These are phyloP conservation scores for Cyberlindnera veronae DNA, from an alignment of 805 yeast genomes.

Conservation along the genomic window DNA sequence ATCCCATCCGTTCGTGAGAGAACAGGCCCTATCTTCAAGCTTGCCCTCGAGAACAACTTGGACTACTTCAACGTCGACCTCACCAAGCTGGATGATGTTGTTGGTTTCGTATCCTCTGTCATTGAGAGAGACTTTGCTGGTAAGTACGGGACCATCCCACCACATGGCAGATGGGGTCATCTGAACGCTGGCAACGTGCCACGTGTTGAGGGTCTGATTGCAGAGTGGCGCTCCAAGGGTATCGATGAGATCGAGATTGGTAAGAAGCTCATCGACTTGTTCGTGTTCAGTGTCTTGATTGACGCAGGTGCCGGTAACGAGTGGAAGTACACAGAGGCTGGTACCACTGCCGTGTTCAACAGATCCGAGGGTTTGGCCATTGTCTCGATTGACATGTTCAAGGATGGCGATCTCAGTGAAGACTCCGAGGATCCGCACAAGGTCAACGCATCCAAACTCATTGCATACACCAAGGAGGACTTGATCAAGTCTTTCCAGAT, in stretches of 20 bases:
- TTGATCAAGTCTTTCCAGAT: conserved; percentile 47
- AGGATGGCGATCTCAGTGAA: conserved; percentile 42
- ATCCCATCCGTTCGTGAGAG: conserved; percentile 56
- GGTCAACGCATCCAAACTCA: conserved; percentile 43
- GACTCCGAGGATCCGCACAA: conserved; percentile 33
- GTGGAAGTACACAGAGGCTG: conserved; percentile 47
- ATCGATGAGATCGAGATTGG: conserved; percentile 43
- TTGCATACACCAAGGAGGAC: conserved; percentile 32
- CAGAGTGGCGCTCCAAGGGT: conserved; percentile 32
- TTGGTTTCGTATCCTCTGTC: conserved; percentile 40
- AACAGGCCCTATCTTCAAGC: conserved; percentile 39
- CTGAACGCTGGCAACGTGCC: conserved; percentile 47
- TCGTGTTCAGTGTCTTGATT: conserved; percentile 55
- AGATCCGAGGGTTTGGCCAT: conserved; percentile 67
- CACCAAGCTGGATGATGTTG: conserved; percentile 37
- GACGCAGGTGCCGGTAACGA: conserved; percentile 68
- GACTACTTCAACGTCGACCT: conserved; percentile 46
- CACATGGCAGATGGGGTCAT: conserved; percentile 69
- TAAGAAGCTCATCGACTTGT: conserved; percentile 51
- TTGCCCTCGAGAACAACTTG: conserved; percentile 35
- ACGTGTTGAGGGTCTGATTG: conserved; percentile 43
- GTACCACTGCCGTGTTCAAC: conserved; percentile 28
- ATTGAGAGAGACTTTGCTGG: conserved; percentile 44
- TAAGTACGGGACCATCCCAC: conserved; percentile 47
- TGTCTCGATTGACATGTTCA: conserved; percentile 54